Percentiles rank a stretch among this genome's conserved stretches.
phyloP scores from a whole-genome alignment of 148 eudicot species.

The Tetragonia tetragonoides region DNA sequence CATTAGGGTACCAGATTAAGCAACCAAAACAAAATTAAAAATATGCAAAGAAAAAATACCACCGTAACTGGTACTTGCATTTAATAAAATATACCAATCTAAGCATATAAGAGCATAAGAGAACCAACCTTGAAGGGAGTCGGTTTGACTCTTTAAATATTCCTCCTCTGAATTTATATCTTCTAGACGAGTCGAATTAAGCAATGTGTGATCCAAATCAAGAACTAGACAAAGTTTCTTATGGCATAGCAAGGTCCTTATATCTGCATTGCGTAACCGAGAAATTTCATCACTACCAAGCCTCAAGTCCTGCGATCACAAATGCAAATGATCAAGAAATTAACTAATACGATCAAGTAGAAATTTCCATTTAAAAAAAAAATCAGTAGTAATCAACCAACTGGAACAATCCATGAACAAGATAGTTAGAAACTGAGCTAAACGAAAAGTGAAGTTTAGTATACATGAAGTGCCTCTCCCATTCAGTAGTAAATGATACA shows the following conservation, averaged over 20 bases:
- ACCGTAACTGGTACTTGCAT: neutral
- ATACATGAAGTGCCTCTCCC: neutral
- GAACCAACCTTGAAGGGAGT: constrained; percentile 64
- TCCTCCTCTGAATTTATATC: constrained; percentile 66
- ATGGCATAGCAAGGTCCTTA: constrained; percentile 49
- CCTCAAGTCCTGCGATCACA: constrained; percentile 54
- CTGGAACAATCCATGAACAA: neutral
- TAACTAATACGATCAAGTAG: neutral
- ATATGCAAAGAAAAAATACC: neutral
- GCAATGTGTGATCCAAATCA: constrained; percentile 91
- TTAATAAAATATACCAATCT: neutral
- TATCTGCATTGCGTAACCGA: constrained; percentile 65
- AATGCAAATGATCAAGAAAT: neutral
- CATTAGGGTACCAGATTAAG: neutral
- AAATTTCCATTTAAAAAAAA: neutral
- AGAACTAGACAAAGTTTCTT: constrained; percentile 80
- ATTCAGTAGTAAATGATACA: neutral
- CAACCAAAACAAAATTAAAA: neutral
- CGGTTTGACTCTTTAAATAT: constrained; percentile 47
- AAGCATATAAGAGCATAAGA: neutral
- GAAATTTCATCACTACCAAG: constrained; percentile 63
- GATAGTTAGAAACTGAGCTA: neutral
- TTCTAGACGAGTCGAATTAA: constrained; percentile 69
- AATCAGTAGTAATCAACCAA: neutral
- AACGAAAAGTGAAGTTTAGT: neutral